Evolutionary conservation across 768 basidiomycete species (phyloP), one percentile per base, ranked within the genome.

Genomic region (Rhodotorula babjevae): DNA sequence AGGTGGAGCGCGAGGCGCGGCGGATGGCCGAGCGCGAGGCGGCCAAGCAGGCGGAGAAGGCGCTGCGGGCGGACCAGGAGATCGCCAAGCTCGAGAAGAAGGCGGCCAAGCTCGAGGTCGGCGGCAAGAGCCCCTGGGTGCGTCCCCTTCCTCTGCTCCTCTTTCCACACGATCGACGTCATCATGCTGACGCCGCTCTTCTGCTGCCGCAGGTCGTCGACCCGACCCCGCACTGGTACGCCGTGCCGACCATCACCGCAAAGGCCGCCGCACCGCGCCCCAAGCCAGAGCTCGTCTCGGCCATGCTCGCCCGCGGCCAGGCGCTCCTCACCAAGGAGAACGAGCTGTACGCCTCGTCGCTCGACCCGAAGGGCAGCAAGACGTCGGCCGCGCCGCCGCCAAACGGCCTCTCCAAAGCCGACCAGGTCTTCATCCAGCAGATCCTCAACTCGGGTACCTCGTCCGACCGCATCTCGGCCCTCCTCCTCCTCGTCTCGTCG

Each of bases 371-470:
- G 18, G 70, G 79, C 1, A 53, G 70, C 69, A 63, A 44, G 62
- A 67, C 5, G 61, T 61, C 60, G 65, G 78, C 49, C 67, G 75
- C 60, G 60, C 79, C 36, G 59, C 79, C 56, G 49, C 75, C 67
- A 67, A 80, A 49, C 61, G 74, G 74, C 12, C 68, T 76, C 40
- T 69, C 71, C 40, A 76, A 72, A 50, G 68, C 74, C 29, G 74
- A 76, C 57, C 74, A 76, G 59, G 65, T 79, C 77, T 98, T 98
- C 82, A 84, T 98, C 58, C 84, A 88, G 63, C 90, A 90, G 77
- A 89, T 98, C 68, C 87, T 96, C 36, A 84, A 87, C 52, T 88
- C 88, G 36, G 95, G 95, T 68, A 98, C 95, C 7, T 87, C 94
- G 25, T 92, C 91, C 25, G 95, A 97, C 79, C 86, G 92, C 65